phyloP scores from a whole-genome alignment of 257 asterid species.

The Solanum lycopersicoides region DNA sequence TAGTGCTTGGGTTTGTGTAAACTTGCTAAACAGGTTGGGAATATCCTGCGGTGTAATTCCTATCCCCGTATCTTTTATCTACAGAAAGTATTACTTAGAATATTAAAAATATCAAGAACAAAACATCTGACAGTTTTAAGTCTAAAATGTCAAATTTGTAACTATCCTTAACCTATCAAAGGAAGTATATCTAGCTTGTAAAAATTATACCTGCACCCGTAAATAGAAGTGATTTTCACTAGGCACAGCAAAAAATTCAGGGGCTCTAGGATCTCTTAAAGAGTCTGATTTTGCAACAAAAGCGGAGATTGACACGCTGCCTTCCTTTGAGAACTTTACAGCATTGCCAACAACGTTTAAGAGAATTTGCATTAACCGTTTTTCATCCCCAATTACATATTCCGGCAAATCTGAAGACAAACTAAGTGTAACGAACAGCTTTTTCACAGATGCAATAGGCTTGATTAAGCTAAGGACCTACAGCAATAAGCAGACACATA shows the following conservation, averaged over 20 bases:
- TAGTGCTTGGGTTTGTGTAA: constrained; percentile 72
- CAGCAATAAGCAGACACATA: constrained; percentile 15
- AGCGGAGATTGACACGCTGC: constrained; percentile 70
- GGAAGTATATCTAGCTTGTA: neutral
- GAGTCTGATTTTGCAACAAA: constrained; percentile 73
- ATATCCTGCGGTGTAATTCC: constrained; percentile 87
- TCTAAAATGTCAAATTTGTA: neutral
- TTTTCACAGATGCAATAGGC: constrained; percentile 92
- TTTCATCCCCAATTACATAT: constrained; percentile 82
- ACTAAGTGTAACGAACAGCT: constrained; percentile 50
- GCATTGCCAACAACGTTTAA: constrained; percentile 90
- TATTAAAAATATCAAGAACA: neutral
- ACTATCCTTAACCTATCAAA: neutral
- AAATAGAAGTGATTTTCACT: constrained; percentile 81
- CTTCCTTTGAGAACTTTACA: constrained; percentile 90
- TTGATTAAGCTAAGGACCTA: constrained; percentile 72
- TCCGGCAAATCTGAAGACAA: constrained; percentile 77
- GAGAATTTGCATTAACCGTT: constrained; percentile 80
- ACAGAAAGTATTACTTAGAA: neutral
- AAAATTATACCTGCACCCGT: constrained; percentile 62
- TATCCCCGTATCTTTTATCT: constrained; percentile 90
- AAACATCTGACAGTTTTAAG: neutral
- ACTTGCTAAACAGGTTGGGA: constrained; percentile 81
- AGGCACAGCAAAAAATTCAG: constrained; percentile 58
- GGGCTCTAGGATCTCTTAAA: constrained; percentile 72